Evolutionary conservation across 768 basidiomycete genomes (phyloP), one percentile per base, ranked within the genome.

Genomic region (Lactifluus piperatus): DNA sequence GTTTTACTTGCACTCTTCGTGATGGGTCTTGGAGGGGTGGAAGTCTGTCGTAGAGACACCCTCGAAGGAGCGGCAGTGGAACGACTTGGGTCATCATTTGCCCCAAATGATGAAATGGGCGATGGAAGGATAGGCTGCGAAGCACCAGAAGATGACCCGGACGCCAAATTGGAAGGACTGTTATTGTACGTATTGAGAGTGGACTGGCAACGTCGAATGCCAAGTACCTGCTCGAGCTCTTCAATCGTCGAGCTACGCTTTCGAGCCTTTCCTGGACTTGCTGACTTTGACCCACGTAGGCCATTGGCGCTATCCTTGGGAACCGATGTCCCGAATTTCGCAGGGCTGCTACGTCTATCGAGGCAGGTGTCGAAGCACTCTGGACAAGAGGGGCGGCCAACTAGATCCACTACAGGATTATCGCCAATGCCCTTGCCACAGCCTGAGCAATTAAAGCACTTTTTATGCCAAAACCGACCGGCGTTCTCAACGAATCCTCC

Each of bases 361-460:
- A 91, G 75, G 67, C 87, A 90, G 39, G 68, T 82, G 60, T 90
- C 91, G 65, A 93, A 92, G 66, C 91, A 93, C 43, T 85, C 85
- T 7, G 78, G 74, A 65, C 91, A 93, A 43, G 84, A 87, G 10
- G 91, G 91, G 32, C 80, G 78, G 4, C 91, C 91, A 13, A 89
- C 73, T n/a, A 93, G 72, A 69, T 92, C 91, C 32, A 92, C 85
- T 81, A 90, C 83, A 0, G 91, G 91, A 2, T 73, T 73, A 63
- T 85, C 79, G 8, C 88, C 84, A 32, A 92, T 84, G 62, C 84
- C 79, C 72, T 81, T 86, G 69, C 74, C 77, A 68, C 91, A 93
- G 5, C 81, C 83, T 16, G 79, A 75, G 67, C 91, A 93, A 62
- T 76, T 76, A 72, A 91, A 93, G 69, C 91, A 93, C 47, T 74